Base-by-base conservation (phyloP, 2,329 filamentous ascomycete genomes). In the Teratosphaeria zuluensis region DNA sequence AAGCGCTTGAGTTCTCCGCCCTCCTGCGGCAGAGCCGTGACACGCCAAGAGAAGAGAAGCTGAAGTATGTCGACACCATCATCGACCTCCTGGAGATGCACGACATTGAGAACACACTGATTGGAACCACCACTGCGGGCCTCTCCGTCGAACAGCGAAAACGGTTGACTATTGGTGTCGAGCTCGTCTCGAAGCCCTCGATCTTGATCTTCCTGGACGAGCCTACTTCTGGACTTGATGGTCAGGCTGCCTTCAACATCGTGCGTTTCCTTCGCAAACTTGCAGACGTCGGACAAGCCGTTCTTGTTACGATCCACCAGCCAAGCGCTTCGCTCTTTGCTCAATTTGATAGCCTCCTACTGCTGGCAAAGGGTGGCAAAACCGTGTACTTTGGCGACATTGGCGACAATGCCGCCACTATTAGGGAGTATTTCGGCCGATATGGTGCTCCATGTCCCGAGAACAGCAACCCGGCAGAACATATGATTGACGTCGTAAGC, bases 261-360 rank as follows among this genome's bases (percentile, higher is more conserved):
- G 84, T 89, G 30, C 84, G 86, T 35, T 89, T 90, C 77, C 76
- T 91, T n/a, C 84, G 84, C 66, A 90, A 90, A 74, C 80, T 90
- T 5, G 85, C 87, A 55, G 78, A 81, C n/a, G 87, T 88, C 2
- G 91, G 90, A 1, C 91, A 95, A 70, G 90, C 90, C 9, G 90
- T 95, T 65, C 81, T 95, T 3, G 95, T 90, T 75, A 95, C 91
- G 0, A 95, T 95, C 63, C 91, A 95, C 72, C 91, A 95, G 71
- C 90, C 91, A 1, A 92, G 91, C 64, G 88, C 89, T 16, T 85
- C 89, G 0, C 79, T 95, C 0, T 95, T 96, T 65, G 89, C 94
- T 72, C 87, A 91, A 72, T 96, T 95, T 64, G 90, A 95, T 70
- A 83, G 90, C 12, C 80, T 96, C 1, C 77, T 95, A 4, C 80